Conservation (phyloP, 2,329 filamentous ascomycete genomes). For the Trichoderma oligosporum region DNA sequence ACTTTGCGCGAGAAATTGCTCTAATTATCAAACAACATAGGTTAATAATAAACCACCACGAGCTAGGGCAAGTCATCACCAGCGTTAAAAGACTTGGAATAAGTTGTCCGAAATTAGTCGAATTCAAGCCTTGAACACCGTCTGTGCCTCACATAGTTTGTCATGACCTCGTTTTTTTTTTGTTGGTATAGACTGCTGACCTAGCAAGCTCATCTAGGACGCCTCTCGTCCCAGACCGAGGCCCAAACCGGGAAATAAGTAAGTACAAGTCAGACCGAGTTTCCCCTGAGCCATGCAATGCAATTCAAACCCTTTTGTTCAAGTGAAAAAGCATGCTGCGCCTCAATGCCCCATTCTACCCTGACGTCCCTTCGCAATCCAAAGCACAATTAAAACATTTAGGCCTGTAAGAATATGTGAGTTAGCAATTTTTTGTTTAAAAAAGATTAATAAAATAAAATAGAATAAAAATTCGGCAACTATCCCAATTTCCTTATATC, state of each 20-base stretch:
- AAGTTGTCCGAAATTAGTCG: conserved; percentile 15
- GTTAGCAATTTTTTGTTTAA: not conserved
- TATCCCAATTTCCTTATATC: too few relatives aligned
- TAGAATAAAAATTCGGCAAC: too few relatives aligned
- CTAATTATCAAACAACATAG: not conserved
- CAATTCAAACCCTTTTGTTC: conserved; percentile 34
- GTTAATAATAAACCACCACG: not conserved
- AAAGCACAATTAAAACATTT: conserved; percentile 28
- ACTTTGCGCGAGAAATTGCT: not conserved
- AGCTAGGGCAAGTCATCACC: not conserved
- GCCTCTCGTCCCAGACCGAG: conserved; percentile 36
- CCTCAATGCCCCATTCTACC: conserved; percentile 36
- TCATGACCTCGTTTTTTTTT: conserved; percentile 40
- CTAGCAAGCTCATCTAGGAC: conserved; percentile 32
- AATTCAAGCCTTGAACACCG: conserved; percentile 19
- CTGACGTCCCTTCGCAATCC: conserved; percentile 31
- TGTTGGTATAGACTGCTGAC: conserved; percentile 31
- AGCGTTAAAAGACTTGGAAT: not conserved
- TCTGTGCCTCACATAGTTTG: conserved; percentile 23
- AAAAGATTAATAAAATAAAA: too few relatives aligned
- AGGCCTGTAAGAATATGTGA: conserved; percentile 26
- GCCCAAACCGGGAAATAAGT: conserved; percentile 37
- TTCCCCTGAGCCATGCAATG: conserved; percentile 39
- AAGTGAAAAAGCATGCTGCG: conserved; percentile 38
- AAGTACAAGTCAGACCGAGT: conserved; percentile 39